A percentile compares a stretch with the other conserved stretches of the same genome.
These are phyloP conservation scores for Triglochin maritima DNA, from an alignment of 106 monocot genomes.

Conservation along the genomic window DNA sequence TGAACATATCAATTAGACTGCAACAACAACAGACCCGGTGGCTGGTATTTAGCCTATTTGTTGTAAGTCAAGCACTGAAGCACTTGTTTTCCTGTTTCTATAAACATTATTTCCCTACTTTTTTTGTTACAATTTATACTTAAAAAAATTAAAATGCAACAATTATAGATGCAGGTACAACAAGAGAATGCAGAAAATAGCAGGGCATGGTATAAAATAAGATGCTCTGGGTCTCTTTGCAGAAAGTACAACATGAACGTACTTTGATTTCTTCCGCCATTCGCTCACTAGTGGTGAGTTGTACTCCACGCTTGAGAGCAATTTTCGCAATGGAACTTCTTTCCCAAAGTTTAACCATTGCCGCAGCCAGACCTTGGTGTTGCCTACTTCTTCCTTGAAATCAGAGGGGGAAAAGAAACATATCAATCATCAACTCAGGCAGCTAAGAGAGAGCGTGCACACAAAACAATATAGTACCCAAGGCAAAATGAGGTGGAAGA, in stretches of 20 bases:
- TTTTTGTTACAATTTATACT: too few species aligned
- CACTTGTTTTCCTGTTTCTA: too few species aligned
- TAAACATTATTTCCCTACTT: too few species aligned
- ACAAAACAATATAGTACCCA: constrained; percentile 43
- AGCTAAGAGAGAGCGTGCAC: not conserved
- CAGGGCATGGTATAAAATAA: too few species aligned
- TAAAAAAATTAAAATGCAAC: too few species aligned
- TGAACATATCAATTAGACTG: too few species aligned
- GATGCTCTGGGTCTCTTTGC: too few species aligned
- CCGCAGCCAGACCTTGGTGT: constrained; percentile 80
- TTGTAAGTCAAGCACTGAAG: too few species aligned
- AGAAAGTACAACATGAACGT: not conserved
- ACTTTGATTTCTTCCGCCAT: constrained; percentile 97
- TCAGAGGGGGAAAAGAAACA: not conserved
- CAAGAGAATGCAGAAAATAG: too few species aligned
- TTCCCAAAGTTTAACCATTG: constrained; percentile 89
- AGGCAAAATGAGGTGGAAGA: constrained; percentile 93
- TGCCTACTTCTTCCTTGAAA: constrained; percentile 84
- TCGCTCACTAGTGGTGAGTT: constrained; percentile 93
- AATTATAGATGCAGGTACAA: too few species aligned
- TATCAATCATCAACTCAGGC: constrained; percentile 2
- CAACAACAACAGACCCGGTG: too few species aligned
- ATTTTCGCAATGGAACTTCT: constrained; percentile 91
- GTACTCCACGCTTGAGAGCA: constrained; percentile 86
- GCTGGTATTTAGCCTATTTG: too few species aligned